Conservation (phyloP, 129 eudicot species). For the Artemisia tridentata region DNA sequence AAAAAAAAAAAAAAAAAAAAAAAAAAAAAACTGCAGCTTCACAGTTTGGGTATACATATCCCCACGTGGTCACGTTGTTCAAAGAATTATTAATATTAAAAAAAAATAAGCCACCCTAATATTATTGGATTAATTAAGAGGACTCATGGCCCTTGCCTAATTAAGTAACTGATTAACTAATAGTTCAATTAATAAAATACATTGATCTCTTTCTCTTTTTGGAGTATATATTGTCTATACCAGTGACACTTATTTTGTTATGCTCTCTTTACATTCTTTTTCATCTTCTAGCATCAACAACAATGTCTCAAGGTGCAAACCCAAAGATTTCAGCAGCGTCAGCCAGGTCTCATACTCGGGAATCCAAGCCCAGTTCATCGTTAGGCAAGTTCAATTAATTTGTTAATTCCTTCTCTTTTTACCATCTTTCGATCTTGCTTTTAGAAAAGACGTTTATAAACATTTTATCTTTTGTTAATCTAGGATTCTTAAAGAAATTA, state of each 20-base stretch:
- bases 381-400: not conserved
- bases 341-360: conserved; percentile 12
- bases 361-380: not conserved
- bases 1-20: no score
- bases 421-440: not conserved
- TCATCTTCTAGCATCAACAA: not conserved
- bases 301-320: not conserved
- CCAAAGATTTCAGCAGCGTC: not conserved
- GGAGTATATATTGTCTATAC: not conserved
- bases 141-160: no score
- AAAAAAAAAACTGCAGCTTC: no score
- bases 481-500: conserved; percentile 1
- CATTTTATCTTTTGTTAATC: not conserved
- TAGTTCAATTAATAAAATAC: no score
- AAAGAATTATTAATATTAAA: no score
- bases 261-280: not conserved
- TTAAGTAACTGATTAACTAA: no score
- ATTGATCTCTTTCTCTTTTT: no score
- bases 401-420: not conserved
- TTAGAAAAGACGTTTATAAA: not conserved
- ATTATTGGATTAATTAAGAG: no score
- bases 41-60: no score
- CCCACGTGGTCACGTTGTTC: no score
- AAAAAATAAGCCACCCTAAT: no score
- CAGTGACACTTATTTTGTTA: not conserved